phyloP scores from a whole-genome alignment of 306 rosid genomes.

The Hippophae rhamnoides region DNA sequence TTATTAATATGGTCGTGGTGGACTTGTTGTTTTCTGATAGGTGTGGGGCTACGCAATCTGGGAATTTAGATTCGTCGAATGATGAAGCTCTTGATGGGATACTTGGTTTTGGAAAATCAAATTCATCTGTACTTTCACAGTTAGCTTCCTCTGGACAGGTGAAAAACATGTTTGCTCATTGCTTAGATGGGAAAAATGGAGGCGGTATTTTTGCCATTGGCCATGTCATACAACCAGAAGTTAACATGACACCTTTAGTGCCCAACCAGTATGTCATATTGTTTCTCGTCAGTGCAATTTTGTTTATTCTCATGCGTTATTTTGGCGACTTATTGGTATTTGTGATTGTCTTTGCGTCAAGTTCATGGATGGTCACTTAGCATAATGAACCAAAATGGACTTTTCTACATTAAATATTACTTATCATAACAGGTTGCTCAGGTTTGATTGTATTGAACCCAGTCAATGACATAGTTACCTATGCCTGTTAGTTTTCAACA shows the following conservation, averaged over 20 bases:
- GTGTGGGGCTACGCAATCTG: constrained; percentile 95
- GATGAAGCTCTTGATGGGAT: constrained; percentile 97
- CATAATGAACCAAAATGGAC: too few relatives aligned
- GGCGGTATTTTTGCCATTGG: constrained; percentile 99
- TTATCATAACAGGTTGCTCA: too few relatives aligned
- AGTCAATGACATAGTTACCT: too few relatives aligned
- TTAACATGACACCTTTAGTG: constrained; percentile 78
- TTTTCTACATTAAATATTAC: too few relatives aligned
- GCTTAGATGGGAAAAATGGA: constrained; percentile 89
- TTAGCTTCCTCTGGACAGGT: constrained; percentile 84
- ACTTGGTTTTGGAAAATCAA: constrained; percentile 96
- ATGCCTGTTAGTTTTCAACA: too few relatives aligned
- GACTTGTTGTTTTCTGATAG: constrained; percentile 33
- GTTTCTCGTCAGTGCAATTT: not conserved
- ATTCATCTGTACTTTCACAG: constrained; percentile 88
- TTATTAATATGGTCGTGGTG: not conserved
- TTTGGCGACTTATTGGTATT: constrained; percentile 2
- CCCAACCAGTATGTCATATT: constrained; percentile 74
- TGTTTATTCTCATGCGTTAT: constrained; percentile 4
- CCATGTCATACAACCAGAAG: constrained; percentile 90
- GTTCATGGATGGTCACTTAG: not conserved
- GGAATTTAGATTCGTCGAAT: constrained; percentile 52
- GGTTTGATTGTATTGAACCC: too few relatives aligned
- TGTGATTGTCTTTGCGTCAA: constrained; percentile 11
- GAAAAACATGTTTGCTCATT: constrained; percentile 97